Conservation (phyloP, 2,329 filamentous ascomycete species). For the Arthroderma sp. region DNA sequence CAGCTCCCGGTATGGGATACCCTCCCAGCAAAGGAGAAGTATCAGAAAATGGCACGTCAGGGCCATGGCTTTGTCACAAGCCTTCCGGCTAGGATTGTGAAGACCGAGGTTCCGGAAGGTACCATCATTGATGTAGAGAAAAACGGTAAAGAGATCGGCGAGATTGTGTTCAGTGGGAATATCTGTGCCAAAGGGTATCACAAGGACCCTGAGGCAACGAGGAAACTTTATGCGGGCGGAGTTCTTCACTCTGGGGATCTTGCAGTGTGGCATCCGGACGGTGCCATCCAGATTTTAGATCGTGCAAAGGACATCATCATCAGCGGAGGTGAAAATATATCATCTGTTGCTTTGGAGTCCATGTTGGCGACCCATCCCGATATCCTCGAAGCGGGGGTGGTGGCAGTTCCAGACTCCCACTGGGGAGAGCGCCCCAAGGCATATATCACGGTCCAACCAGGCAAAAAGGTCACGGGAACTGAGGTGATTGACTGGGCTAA, state of each 20-base stretch:
- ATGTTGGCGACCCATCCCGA: conserved; percentile 81
- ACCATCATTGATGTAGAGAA: conserved; percentile 53
- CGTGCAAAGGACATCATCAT: conserved; percentile 98
- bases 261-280: conserved; percentile 85
- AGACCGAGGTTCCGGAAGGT: conserved; percentile 57
- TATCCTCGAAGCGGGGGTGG: conserved; percentile 82
- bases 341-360: conserved; percentile 77
- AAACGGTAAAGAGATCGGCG: conserved; percentile 64
- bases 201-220: conserved; percentile 74
- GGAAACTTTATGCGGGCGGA: conserved; percentile 75
- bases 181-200: conserved; percentile 88
- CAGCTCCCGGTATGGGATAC: conserved; percentile 71
- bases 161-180: conserved; percentile 80
- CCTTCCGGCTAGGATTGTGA: conserved; percentile 68
- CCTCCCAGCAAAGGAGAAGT: conserved; percentile 62
- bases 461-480: conserved; percentile 46
- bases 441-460: conserved; percentile 67
- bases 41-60: conserved; percentile 80
- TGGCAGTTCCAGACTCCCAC: conserved; percentile 72
- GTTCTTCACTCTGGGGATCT: conserved; percentile 82
- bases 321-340: conserved; percentile 93
- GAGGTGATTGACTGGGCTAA: conserved; percentile 81
- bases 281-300: conserved; percentile 82
- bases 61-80: conserved; percentile 82
- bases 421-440: conserved; percentile 97